Base-by-base conservation (phyloP, 1,284 basidiomycete species). In the Hymenochaete sp. region DNA sequence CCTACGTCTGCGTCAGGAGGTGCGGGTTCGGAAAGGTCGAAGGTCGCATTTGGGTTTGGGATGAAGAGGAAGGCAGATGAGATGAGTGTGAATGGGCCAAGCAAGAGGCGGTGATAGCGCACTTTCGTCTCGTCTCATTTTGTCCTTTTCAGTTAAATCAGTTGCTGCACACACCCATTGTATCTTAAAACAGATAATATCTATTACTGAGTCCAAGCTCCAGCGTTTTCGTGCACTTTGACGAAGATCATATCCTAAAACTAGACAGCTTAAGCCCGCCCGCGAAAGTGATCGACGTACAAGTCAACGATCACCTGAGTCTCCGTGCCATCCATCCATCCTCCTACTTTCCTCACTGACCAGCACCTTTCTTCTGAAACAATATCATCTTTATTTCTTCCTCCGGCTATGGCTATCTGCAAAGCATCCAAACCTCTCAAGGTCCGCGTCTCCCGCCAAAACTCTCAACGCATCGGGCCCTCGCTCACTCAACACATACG, bases 31-130 rank as follows among this genome's bases (percentile, higher is more conserved):
- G 84, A 86, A 56, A 69, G 84, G 46, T 73, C 75, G 19, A 87
- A 79, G 62, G 76, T 89, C 35, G 74, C 77, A 2, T 79, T 89
- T 59, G 83, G 83, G 4, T 76, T 89, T 57, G 79, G 79, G 27
- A 66, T 67, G 41, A 89, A 89, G 68, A 68, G 86, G 55, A 89
- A 88, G 60, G 82, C 82, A 3, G 79, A 79, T 33, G 84, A 87
- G 45, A 62, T 65, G 11, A 55, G 58, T 26, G 71, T 65, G 28
- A 67, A 67, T 4, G 73, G 71, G 2, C 63, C 72, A 7, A 55
- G 67, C 26, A 76, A 76, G 56, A 60, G 58, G 56, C 63, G 63
- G 54, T 67, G 50, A 38, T 29, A 31, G 11, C 27, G 29, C 37
- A 24, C 28, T 13, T 31, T 41, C 36, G 37, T 33, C n/a, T 44